Evolutionary conservation across 441 rosid species (phyloP), one percentile per base, ranked within the genome.

Genomic region (Dalechampia spathulata): DNA sequence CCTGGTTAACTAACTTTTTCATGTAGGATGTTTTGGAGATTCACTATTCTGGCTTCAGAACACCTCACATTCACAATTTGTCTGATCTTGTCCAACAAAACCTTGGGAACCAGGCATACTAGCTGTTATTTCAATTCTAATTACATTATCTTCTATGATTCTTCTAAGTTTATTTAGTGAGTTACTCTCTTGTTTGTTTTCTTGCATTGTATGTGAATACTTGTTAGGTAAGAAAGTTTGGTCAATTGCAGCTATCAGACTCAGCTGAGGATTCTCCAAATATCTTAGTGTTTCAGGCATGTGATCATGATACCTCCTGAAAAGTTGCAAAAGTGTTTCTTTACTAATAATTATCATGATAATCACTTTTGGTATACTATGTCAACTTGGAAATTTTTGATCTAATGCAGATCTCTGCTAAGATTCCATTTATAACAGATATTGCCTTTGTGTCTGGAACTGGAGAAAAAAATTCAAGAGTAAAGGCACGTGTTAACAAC

Each of bases 41-140:
- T 62, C 99, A 90, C 75, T 86, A 83, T 77, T 70, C 89, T 38
- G 98, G 99, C 63, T 83, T 90, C 80, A 81, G 77, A 79, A 90
- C 98, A n/a, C 95, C 89, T 72, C 86, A 94, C 71, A 76, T 91
- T 72, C 83, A 90, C 70, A 94, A 94, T 76, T 69, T 90, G 64
- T 90, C 96, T 71, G 96, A 88, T 78, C 86, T 90, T 54, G 92
- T 94, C 56, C 87, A 67, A 71, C 83, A 68, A 63, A 74, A 80
- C 72, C 88, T 94, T 46, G 95, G 72, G 58, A 72, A 63, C 53
- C 96, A 90, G 72, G 99, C 88, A 76, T 67, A 77, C 60, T 55
- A 55, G n/a, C 17, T 37, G 41, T 60, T 50, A 37, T 26, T 37
- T 61, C 27, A 49, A 19, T 36, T 36, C 54, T 57, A 38, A 41